Base-by-base conservation (phyloP, 306 rosid genomes). In the Dryas drummondii region DNA sequence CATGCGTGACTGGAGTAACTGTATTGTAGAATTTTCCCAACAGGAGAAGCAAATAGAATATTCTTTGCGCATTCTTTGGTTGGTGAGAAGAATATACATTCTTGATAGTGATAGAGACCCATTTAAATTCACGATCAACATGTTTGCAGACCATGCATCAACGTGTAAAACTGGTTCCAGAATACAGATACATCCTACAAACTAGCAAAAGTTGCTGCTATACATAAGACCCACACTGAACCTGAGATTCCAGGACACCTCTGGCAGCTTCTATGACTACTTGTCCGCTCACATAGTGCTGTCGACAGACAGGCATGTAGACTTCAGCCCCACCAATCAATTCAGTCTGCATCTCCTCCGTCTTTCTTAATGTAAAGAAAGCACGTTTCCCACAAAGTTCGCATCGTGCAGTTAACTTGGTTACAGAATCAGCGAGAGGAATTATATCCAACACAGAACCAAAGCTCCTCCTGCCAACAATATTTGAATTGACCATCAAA, bases 391-490 rank as follows among this genome's bases (percentile, higher is more conserved):
- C 88, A 26, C 88, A 82, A 42, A 85, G 58, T 49, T 85, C 88
- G 0, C 86, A 85, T 52, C 82, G 73, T 53, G 88, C 75, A 26
- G 78, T 78, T 68, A 85, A 64, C 78, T 85, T 85, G 8, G 84
- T 85, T 2, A 85, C 82, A 10, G 88, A 71, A 53, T 85, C 84
- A 41, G 88, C 88, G 32, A 85, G 88, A 1, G 88, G 88, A 44
- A 85, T 79, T 76, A 85, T 85, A 47, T 85, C 84, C 3, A 85
- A 87, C 48, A 82, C 87, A 81, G 89, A 87, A 75, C 98, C 97
- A 70, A 91, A 94, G 75, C 88, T 90, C 87, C 89, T 91, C 91
- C 98, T 90, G 89, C 66, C 60, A 63, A 75, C 61, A 53, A 73
- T 75, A 41, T 63, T 71, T 48, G 68, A 40, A 78, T 17, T 5